Conservation (phyloP, 176 grass and related monocot genomes). For the Avena insularis region DNA sequence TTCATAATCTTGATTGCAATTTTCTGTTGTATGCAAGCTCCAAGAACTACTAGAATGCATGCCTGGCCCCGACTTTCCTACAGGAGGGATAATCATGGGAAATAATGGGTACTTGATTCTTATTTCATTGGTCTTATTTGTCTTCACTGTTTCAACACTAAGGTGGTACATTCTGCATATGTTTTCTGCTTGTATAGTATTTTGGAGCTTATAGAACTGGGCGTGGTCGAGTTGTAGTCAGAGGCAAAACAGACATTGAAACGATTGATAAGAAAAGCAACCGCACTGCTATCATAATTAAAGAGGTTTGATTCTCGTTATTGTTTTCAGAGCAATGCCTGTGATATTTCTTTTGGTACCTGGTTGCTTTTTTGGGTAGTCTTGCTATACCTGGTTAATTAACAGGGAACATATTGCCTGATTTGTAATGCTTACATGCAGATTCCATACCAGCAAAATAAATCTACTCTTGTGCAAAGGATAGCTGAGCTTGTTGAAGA, state of each 20-base stretch:
- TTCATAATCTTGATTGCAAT: conserved; percentile 22
- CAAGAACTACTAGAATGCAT: conserved; percentile 97
- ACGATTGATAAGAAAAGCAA: conserved; percentile 78
- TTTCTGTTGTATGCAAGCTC: conserved; percentile 59
- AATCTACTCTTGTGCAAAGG: conserved; percentile 84
- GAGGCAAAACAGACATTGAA: conserved; percentile 92
- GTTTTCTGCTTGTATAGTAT: conserved; percentile 61
- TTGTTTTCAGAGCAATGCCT: conserved; percentile 27
- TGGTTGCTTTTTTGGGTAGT: conserved; percentile 9
- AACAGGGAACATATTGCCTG: background rate
- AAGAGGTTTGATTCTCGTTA: conserved; percentile 66
- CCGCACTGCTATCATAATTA: conserved; percentile 83
- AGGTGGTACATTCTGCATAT: conserved; percentile 32
- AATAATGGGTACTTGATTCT: conserved; percentile 66
- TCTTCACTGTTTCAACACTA: conserved; percentile 32
- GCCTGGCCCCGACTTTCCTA: conserved; percentile 98
- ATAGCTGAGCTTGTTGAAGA: conserved; percentile 97
- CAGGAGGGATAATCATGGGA: conserved; percentile 89
- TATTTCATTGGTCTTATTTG: conserved; percentile 36
- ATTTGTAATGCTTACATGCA: conserved; percentile 53
- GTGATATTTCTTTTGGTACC: conserved; percentile 15
- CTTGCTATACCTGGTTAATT: conserved; percentile 9
- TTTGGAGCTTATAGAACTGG: conserved; percentile 91
- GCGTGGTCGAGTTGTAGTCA: conserved; percentile 79
- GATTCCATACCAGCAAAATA: conserved; percentile 97